Evolutionary conservation across 495 filamentous ascomycete species (phyloP), one percentile per base, ranked within the genome.

Genomic region (Penicillium canariense): DNA sequence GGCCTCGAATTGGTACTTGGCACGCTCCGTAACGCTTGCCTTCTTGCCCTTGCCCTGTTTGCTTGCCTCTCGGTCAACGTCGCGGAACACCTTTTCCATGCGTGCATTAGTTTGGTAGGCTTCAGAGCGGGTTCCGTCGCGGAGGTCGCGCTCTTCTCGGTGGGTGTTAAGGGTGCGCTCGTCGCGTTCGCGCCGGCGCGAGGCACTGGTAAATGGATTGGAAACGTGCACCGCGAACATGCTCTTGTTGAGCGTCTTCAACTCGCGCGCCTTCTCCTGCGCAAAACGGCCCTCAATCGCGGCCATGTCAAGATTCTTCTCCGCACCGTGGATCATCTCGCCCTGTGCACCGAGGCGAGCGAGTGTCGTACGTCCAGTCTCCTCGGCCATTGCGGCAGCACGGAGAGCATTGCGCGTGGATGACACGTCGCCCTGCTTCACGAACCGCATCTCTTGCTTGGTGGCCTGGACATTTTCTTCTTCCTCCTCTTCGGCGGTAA

Each of bases 201-300:
- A 73, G 17, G 77, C 74, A 32, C 74, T 76, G 2, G 85, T 89
- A 58, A 91, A 88, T 0, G 87, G 87, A 58, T 91, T 92, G 15
- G 74, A 77, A 12, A 90, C 81, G 54, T 90, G 86, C 17, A 90
- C 77, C 2, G 86, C 86, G 56, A 94, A 93, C 90, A 95, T 93
- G 71, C 82, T 87, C 58, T 84, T 79, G 62, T 92, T 96, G 7
- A 87, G 73, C 0, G 78, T 85, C 71, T 89, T 90, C 12, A 96
- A 69, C 58, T 95, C 89, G 38, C 77, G 78, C 3, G 88, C 82
- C 61, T 87, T 89, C 50, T 87, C 87, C 48, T 87, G 85, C 0
- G 90, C 90, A n/a, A 86, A 65, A 12, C 80, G 77, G 52, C 85
- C 88, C 58, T 90, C 84, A 32, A 80, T 81, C 4, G 78, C 70